Evolutionary conservation across 2,329 filamentous ascomycete species (phyloP).

Genomic region (Venturia carpophila): DNA sequence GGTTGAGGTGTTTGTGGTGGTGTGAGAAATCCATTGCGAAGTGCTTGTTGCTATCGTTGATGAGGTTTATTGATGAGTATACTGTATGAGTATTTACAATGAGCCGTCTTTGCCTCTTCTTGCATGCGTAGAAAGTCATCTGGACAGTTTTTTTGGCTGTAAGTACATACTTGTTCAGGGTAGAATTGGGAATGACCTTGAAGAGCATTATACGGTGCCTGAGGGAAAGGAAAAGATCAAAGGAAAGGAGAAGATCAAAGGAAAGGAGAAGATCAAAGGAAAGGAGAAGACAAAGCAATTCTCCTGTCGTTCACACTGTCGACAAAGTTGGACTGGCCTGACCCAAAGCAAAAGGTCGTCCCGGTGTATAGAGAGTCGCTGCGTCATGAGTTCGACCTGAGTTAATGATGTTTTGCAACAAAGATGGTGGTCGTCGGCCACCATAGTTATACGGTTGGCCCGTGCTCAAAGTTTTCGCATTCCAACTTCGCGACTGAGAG

Average conservation of each 20-base stretch:
- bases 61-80: not conserved
- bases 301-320: not conserved
- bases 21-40: constrained; percentile 3
- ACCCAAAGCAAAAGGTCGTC: not conserved
- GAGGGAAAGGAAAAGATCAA: too few species aligned
- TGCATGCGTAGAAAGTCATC: not conserved
- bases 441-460: not conserved
- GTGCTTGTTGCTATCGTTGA: not conserved
- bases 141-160: not conserved
- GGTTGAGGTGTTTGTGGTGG: not conserved
- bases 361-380: too few species aligned
- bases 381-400: too few species aligned
- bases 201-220: not conserved
- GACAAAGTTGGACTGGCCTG: not conserved
- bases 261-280: not conserved
- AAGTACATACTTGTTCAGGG: not conserved
- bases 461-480: not conserved
- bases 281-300: not conserved
- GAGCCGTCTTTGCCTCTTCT: not conserved
- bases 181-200: too few species aligned
- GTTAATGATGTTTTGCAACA: too few species aligned
- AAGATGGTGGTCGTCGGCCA: not conserved
- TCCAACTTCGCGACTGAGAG: not conserved
- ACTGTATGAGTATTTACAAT: not conserved
- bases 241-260: not conserved